Evolutionary conservation across 495 filamentous ascomycete genomes (phyloP).

Genomic region (Trichoderma erinaceum): DNA sequence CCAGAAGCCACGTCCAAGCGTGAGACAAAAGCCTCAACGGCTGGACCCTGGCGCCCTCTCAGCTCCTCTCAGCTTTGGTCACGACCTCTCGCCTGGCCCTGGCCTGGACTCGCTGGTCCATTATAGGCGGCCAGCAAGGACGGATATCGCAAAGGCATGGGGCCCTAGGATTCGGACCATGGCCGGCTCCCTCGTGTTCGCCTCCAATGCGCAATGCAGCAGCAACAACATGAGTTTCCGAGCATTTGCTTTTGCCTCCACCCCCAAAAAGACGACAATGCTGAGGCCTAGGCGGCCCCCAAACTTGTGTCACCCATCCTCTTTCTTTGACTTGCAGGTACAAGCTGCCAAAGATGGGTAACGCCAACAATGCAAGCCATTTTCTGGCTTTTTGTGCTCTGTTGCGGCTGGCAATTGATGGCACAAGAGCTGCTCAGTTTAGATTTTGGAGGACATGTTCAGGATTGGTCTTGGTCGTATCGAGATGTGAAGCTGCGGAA

Average conservation of each 20-base stretch:
- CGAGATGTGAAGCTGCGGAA: constrained; percentile 1
- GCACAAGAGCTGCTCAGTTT: neutral
- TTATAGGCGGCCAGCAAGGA: neutral
- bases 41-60: neutral
- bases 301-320: neutral
- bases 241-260: neutral
- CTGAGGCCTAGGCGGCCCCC: neutral
- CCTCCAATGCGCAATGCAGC: neutral
- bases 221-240: neutral
- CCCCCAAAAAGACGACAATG: neutral
- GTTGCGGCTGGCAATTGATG: neutral
- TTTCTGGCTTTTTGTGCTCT: neutral
- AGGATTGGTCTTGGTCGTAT: neutral
- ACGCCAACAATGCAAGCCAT: neutral
- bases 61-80: neutral
- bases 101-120: neutral
- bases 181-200: neutral
- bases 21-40: neutral
- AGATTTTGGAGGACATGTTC: neutral
- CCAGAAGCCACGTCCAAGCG: neutral
- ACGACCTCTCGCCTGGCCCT: neutral
- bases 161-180: neutral
- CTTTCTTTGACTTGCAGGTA: neutral
- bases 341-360: neutral
- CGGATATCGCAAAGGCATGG: neutral